phyloP scores from a whole-genome alignment of 306 rosid genomes.

The Cucurbita maxima region DNA sequence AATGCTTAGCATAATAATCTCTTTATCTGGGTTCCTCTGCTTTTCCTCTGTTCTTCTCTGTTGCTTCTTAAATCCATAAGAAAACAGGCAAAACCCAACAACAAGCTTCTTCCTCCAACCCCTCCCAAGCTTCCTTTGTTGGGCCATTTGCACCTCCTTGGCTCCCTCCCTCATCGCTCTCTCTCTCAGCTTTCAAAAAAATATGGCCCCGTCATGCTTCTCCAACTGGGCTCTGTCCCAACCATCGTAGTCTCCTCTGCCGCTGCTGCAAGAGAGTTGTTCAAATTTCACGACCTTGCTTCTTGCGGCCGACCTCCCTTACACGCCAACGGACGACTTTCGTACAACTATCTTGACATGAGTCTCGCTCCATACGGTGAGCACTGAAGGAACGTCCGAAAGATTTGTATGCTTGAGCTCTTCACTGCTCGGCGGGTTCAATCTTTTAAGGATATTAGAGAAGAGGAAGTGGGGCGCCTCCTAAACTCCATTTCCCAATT shows the following conservation, averaged over 20 bases:
- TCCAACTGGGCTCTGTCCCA: neutral
- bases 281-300: too few relatives aligned
- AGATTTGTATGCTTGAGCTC: neutral
- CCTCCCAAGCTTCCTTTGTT: conserved; percentile 44
- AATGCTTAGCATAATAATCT: too few relatives aligned
- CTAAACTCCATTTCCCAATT: neutral
- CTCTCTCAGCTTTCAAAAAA: conserved; percentile 26
- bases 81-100: neutral
- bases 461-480: conserved; percentile 11
- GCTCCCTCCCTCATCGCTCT: conserved; percentile 15
- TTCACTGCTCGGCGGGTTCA: conserved; percentile 18
- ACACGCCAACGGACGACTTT: too few relatives aligned
- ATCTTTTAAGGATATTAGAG: conserved; percentile 11
- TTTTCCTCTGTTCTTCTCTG: neutral
- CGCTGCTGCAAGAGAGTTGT: too few relatives aligned
- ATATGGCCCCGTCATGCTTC: conserved; percentile 38
- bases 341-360: neutral
- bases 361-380: conserved; percentile 3
- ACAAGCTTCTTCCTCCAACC: conserved; percentile 11
- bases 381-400: neutral
- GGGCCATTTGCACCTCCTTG: conserved; percentile 34
- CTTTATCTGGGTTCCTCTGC: too few relatives aligned
- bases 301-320: too few relatives aligned
- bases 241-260: too few relatives aligned
- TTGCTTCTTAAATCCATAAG: neutral